phyloP scores from a whole-genome alignment of 768 basidiomycete species.

The Xerocomus brunneocitrinus region DNA sequence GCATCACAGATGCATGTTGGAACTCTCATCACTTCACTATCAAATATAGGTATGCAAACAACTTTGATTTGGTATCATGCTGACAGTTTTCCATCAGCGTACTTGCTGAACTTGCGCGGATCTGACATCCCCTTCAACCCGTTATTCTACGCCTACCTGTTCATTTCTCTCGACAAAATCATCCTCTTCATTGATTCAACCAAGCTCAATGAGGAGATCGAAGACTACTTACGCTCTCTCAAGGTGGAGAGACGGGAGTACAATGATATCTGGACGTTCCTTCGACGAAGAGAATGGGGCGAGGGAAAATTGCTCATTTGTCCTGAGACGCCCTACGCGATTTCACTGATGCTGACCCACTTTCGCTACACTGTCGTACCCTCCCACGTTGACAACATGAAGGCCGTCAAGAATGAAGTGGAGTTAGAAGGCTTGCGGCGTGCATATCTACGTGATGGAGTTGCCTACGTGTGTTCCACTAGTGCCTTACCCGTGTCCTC shows the following conservation, averaged over 20 bases:
- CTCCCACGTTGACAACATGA: conserved; percentile 68
- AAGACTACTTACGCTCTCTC: conserved; percentile 53
- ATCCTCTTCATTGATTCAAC: conserved; percentile 72
- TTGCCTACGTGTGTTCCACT: conserved; percentile 60
- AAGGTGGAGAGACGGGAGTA: conserved; percentile 62
- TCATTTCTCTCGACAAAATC: conserved; percentile 56
- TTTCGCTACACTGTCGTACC: conserved; percentile 72
- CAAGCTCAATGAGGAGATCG: conserved; percentile 59
- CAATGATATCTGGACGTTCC: conserved; percentile 73
- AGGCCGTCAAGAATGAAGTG: conserved; percentile 83
- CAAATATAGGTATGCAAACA: conserved; percentile 57
- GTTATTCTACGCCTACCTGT: conserved; percentile 84
- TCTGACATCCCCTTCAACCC: conserved; percentile 90
- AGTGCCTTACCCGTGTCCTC: conserved; percentile 3
- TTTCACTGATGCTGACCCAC: conserved; percentile 80
- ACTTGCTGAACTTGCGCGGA: conserved; percentile 84
- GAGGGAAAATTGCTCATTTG: conserved; percentile 75
- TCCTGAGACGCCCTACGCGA: conserved; percentile 75
- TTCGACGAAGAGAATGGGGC: conserved; percentile 72
- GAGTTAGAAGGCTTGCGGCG: conserved; percentile 79
- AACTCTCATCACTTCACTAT: conserved; percentile 63
- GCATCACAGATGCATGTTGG: conserved; percentile 60
- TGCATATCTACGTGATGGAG: conserved; percentile 90
- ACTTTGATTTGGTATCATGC: background rate
- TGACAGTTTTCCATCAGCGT: conserved; percentile 47